Evolutionary conservation across 2,329 filamentous ascomycete species (phyloP).

Genomic region (Chrysoporthe deuterocubensis): DNA sequence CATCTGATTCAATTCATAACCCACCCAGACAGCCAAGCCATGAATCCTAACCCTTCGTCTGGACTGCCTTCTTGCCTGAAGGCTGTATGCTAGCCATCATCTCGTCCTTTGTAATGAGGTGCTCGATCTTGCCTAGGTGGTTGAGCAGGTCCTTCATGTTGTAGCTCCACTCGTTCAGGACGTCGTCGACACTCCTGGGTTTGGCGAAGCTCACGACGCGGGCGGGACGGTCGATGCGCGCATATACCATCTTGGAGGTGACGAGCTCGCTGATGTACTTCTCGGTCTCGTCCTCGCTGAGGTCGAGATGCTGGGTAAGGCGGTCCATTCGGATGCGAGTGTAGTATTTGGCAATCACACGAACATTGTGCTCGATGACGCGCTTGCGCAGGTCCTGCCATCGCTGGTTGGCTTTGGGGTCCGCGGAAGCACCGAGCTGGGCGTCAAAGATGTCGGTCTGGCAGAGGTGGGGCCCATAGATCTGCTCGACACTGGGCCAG

Average conservation of each 20-base stretch:
- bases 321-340: conserved; percentile 93
- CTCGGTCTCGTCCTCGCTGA: conserved; percentile 94
- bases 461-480: conserved; percentile 87
- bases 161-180: conserved; percentile 97
- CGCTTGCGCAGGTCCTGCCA: conserved; percentile 97
- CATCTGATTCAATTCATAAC: conserved; percentile 13
- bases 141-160: conserved; percentile 79
- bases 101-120: conserved; percentile 99
- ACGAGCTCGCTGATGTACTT: conserved; percentile 98
- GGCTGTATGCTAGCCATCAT: conserved; percentile 99
- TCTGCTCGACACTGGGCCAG: conserved; percentile 90
- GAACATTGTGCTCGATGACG: conserved; percentile 98
- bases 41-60: conserved; percentile 17
- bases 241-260: conserved; percentile 96
- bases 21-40: conserved; percentile 1
- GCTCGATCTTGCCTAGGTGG: conserved; percentile 85
- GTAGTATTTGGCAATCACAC: conserved; percentile 98
- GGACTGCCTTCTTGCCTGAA: conserved; percentile 27
- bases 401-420: conserved; percentile 80
- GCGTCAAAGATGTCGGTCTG: conserved; percentile 87
- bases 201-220: conserved; percentile 93
- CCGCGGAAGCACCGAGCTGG: conserved; percentile 64
- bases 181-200: conserved; percentile 91
- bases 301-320: conserved; percentile 85
- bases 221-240: conserved; percentile 94